Evolutionary conservation across 2,329 filamentous ascomycete genomes (phyloP).

Genomic region (Microthyrium microscopicum): DNA sequence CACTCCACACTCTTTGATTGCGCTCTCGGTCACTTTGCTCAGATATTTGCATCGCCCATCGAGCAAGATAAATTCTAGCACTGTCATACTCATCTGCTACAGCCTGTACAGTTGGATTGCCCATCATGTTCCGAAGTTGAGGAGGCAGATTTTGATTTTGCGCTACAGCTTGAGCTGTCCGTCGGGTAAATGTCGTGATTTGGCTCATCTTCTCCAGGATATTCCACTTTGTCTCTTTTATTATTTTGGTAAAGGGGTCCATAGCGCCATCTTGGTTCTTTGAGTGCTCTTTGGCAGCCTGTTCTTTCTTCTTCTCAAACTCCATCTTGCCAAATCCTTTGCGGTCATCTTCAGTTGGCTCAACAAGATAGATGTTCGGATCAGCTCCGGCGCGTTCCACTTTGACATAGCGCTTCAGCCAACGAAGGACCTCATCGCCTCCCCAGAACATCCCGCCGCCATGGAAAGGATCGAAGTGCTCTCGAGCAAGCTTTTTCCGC

Average conservation of each 20-base stretch:
- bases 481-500: constrained; percentile 67
- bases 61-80: constrained; percentile 78
- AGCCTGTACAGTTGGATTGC: constrained; percentile 86
- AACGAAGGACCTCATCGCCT: constrained; percentile 83
- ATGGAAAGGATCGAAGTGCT: constrained; percentile 81
- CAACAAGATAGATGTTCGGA: constrained; percentile 77
- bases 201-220: constrained; percentile 94
- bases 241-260: constrained; percentile 83
- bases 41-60: constrained; percentile 97
- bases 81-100: constrained; percentile 96
- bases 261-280: constrained; percentile 48
- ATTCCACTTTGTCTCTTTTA: constrained; percentile 93
- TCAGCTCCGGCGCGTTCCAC: constrained; percentile 77
- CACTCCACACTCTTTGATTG: constrained; percentile 80
- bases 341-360: constrained; percentile 73
- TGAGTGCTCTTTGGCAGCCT: constrained; percentile 21
- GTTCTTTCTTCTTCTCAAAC: constrained; percentile 19
- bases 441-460: constrained; percentile 88
- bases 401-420: constrained; percentile 69
- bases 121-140: constrained; percentile 68
- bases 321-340: constrained; percentile 51
- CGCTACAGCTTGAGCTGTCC: constrained; percentile 79
- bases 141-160: constrained; percentile 86
- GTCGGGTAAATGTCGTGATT: constrained; percentile 85
- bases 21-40: constrained; percentile 87